Evolutionary conservation across 352 stramenopile species (phyloP).

Genomic region (Phytophthora tentaculata): DNA sequence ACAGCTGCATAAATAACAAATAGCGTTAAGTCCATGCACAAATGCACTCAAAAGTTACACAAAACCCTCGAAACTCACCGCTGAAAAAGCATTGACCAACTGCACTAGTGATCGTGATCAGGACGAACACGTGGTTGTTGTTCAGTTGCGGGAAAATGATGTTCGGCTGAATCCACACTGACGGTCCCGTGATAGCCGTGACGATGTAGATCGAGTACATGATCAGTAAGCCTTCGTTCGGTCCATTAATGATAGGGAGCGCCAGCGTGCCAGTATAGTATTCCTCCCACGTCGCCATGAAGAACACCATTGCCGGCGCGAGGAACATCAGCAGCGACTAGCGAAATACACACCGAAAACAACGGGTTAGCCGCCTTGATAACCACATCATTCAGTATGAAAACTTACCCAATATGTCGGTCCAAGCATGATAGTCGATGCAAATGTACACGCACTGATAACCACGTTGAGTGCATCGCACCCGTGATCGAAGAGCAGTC

Average conservation of each 20-base stretch:
- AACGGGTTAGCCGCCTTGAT: background rate
- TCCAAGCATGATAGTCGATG: slow-evolving; percentile 87
- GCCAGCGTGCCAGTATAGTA: slow-evolving; percentile 97
- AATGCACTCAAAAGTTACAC: background rate
- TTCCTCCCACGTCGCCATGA: slow-evolving; percentile 98
- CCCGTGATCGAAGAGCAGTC: slow-evolving; percentile 86
- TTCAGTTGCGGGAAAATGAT: slow-evolving; percentile 62
- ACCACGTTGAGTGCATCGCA: slow-evolving; percentile 88
- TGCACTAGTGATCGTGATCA: slow-evolving; percentile 72
- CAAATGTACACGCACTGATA: slow-evolving; percentile 84
- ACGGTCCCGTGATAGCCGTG: slow-evolving; percentile 66
- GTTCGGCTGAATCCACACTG: slow-evolving; percentile 74
- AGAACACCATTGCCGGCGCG: slow-evolving; percentile 92
- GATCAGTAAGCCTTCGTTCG: slow-evolving; percentile 94
- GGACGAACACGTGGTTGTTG: slow-evolving; percentile 84
- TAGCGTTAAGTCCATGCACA: background rate
- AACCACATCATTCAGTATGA: slow-evolving; percentile 5
- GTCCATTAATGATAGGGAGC: slow-evolving; percentile 96
- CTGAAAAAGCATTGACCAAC: slow-evolving; percentile 78
- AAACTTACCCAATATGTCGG: slow-evolving; percentile 82
- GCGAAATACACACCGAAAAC: slow-evolving; percentile 20
- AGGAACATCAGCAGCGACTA: slow-evolving; percentile 80
- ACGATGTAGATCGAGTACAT: slow-evolving; percentile 86
- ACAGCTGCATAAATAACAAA: slow-evolving; percentile 44
- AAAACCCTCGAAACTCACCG: slow-evolving; percentile 54